phyloP scores from a whole-genome alignment of 1,284 basidiomycete genomes.

The Puccinia horiana region DNA sequence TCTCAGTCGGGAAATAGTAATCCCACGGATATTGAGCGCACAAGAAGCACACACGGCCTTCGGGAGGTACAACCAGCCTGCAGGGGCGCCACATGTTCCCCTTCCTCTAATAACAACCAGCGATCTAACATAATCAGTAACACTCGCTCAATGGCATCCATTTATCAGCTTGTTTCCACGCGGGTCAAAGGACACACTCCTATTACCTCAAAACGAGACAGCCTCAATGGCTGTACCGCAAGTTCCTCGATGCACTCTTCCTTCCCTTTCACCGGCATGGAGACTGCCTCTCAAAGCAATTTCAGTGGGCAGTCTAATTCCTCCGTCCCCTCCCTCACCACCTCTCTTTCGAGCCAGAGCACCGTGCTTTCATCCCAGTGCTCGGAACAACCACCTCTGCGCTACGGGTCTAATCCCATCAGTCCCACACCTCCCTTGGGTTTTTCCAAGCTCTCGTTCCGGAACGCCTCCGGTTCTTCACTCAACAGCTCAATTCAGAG shows the following conservation, averaged over 20 bases:
- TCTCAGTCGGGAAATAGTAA: background rate
- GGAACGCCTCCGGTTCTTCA: background rate
- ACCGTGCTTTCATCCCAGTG: background rate
- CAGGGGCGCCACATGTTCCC: background rate
- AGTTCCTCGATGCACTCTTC: background rate
- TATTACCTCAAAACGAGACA: background rate
- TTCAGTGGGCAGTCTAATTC: background rate
- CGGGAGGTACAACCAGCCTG: background rate
- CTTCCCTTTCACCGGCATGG: constrained; percentile 6
- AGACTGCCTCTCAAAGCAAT: background rate
- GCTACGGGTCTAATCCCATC: background rate
- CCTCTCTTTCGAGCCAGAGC: constrained; percentile 10
- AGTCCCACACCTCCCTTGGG: background rate
- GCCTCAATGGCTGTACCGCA: background rate
- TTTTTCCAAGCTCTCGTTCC: background rate
- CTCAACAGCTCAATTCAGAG: constrained; percentile 23
- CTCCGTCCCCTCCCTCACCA: background rate
- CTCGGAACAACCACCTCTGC: background rate
- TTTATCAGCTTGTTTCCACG: constrained; percentile 24
- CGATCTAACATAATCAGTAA: background rate
- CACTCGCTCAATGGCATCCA: constrained; percentile 12
- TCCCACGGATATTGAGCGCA: background rate
- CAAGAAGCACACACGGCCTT: background rate
- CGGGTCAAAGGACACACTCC: background rate
- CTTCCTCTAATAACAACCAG: background rate